Evolutionary conservation across 441 rosid genomes (phyloP).

Genomic region (Erodium moschatum): DNA sequence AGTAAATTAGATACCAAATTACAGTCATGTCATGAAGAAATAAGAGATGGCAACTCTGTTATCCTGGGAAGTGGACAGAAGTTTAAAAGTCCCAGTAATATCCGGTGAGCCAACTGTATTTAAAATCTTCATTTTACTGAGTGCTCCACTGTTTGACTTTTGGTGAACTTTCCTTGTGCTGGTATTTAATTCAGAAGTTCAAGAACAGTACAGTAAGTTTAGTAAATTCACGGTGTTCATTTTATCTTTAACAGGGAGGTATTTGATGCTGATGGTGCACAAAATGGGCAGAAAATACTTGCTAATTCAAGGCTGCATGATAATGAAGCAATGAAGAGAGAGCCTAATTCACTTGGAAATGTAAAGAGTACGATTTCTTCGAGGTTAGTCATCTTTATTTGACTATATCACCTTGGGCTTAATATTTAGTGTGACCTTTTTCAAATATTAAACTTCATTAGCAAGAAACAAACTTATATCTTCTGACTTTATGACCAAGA

Average conservation of each 20-base stretch:
- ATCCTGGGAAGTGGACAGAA: conserved; percentile 24
- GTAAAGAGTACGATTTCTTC: conserved; percentile 18
- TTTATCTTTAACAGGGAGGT: conserved; percentile 23
- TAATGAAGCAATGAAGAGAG: conserved; percentile 28
- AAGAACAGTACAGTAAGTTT: background rate
- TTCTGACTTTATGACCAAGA: no score
- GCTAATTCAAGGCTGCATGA: conserved; percentile 26
- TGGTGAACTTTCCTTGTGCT: background rate
- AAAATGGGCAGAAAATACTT: conserved; percentile 24
- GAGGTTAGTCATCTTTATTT: conserved; percentile 21
- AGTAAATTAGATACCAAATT: conserved; percentile 22
- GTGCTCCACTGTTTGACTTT: conserved; percentile 9
- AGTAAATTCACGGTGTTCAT: conserved; percentile 12
- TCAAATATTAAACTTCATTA: background rate
- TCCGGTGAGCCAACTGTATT: conserved; percentile 23
- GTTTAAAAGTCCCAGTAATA: conserved; percentile 19
- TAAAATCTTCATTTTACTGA: conserved; percentile 10
- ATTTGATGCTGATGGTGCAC: conserved; percentile 18
- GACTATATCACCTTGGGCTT: background rate
- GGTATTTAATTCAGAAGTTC: conserved; percentile 6
- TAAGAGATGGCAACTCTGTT: conserved; percentile 20
- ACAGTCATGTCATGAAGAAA: conserved; percentile 21
- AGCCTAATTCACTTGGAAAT: conserved; percentile 25
- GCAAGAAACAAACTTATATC: no score
- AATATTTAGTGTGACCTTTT: background rate